Evolutionary conservation across 768 basidiomycete genomes (phyloP), one percentile per base, ranked within the genome.

Genomic region (Xanthoconium stramineum): DNA sequence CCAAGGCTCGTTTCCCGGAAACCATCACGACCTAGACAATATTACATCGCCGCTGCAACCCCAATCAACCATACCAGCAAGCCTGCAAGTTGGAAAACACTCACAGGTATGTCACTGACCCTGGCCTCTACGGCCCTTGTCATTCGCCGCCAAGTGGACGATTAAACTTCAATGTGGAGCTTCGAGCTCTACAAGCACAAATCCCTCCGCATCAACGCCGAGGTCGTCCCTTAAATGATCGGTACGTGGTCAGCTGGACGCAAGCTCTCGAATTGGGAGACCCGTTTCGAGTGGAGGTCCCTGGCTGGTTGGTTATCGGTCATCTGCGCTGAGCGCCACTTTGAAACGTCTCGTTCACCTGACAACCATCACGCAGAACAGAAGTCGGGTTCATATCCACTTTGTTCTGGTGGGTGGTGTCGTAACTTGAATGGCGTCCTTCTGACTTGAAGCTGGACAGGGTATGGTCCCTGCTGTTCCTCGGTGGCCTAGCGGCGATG

Each of bases 311-410:
- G 14, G 33, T 36, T 24, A 47, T 53, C 44, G 17, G 45, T 47
- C 51, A 44, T 42, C 43, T 46, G 39, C 32, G n/a, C 24, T 24
- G 50, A 20, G 20, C 40, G 24, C 29, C 52, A 9, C 28, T 28
- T 50, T 60, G n/a, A n/a, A n/a, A n/a, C 24, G 35, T 37, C 24
- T 48, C 37, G 61, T 60, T 36, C 52, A 52, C 65, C 47, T 65
- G 55, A 61, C 65, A 28, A 67, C 62, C 59, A 67, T 67, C 64
- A 64, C 11, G 29, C 38, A 32, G 20, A 30, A 39, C 44, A 47
- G 43, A 37, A 38, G 35, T 29, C 24, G 32, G n/a, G n/a, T 53
- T 52, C 53, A 55, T 59, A 29, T 48, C 46, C 32, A 49, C 20
- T 14, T 47, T 46, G 6, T 38, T 54, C 55, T 43, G 20, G 52